Percentiles rank a stretch among this genome's conserved stretches.
phyloP scores from a whole-genome alignment of 768 basidiomycete species.

The Trametes sanguinea region DNA sequence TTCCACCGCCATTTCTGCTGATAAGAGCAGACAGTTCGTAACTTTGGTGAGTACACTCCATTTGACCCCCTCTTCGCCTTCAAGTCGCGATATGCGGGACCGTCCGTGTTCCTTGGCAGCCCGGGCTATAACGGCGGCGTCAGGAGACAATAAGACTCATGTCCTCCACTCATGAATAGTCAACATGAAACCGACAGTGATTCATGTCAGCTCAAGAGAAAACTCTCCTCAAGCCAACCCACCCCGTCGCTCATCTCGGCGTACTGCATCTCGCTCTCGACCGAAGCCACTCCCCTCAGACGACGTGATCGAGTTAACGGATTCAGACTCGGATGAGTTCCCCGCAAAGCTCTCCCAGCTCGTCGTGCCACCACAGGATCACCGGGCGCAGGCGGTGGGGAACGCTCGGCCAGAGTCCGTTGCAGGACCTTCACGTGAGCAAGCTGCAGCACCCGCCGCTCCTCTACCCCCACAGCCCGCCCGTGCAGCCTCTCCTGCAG shows the following conservation, averaged over 20 bases:
- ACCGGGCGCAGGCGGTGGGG: not conserved
- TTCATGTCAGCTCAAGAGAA: slow-evolving; percentile 10
- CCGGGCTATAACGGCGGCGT: too few relatives aligned
- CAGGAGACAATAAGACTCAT: not conserved
- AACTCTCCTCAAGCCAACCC: not conserved
- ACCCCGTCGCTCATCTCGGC: not conserved
- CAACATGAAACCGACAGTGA: slow-evolving; percentile 5
- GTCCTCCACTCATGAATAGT: not conserved
- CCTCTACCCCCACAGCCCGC: not conserved
- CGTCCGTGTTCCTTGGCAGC: too few relatives aligned
- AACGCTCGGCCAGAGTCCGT: slow-evolving; percentile 11
- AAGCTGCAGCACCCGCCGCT: not conserved
- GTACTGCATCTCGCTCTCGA: not conserved
- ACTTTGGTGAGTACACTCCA: too few relatives aligned
- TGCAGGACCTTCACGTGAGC: slow-evolving; percentile 15
- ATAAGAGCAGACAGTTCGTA: too few relatives aligned
- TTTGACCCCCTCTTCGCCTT: too few relatives aligned
- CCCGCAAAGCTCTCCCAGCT: slow-evolving; percentile 2
- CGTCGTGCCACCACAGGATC: not conserved
- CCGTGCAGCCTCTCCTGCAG: not conserved
- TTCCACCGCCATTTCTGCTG: too few relatives aligned
- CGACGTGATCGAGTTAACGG: slow-evolving; percentile 53
- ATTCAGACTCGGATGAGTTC: slow-evolving; percentile 46
- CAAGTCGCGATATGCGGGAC: too few relatives aligned
- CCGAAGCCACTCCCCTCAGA: slow-evolving; percentile 6